These are phyloP conservation scores for Hypoxylon rubiginosum DNA, from an alignment of 2,329 filamentous ascomycete genomes.

Conservation along the genomic window DNA sequence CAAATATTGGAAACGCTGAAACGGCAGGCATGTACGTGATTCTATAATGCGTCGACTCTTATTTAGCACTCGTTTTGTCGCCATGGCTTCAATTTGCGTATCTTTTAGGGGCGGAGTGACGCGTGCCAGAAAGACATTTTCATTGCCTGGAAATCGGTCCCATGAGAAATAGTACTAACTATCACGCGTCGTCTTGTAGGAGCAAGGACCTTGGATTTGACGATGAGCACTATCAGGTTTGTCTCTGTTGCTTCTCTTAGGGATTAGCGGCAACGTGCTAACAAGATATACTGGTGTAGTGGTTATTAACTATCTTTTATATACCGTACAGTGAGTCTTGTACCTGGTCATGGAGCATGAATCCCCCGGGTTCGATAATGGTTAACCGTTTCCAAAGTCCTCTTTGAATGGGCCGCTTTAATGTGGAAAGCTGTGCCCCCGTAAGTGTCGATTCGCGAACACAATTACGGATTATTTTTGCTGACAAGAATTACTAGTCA, in stretches of 20 bases:
- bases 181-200: slow-evolving; percentile 22
- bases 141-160: neutral
- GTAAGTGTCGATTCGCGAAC: slow-evolving; percentile 43
- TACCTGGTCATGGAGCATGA: neutral
- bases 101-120: slow-evolving; percentile 1
- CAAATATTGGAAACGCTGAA: slow-evolving; percentile 58
- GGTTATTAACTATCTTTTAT: slow-evolving; percentile 61
- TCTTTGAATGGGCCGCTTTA: slow-evolving; percentile 59
- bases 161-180: slow-evolving; percentile 14
- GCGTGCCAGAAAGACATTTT: neutral
- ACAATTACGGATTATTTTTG: neutral
- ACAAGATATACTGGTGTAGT: slow-evolving; percentile 44
- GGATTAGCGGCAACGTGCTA: slow-evolving; percentile 5
- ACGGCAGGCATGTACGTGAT: slow-evolving; percentile 53
- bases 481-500: slow-evolving; percentile 28
- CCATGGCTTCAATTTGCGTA: neutral
- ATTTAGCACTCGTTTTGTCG: neutral
- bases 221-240: slow-evolving; percentile 56
- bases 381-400: slow-evolving; percentile 44
- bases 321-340: slow-evolving; percentile 57
- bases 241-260: slow-evolving; percentile 1
- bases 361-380: neutral
- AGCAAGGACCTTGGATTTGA: slow-evolving; percentile 54
- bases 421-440: slow-evolving; percentile 60
- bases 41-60: neutral